phyloP scores from a whole-genome alignment of 148 eudicot species.

The Simmondsia chinensis region DNA sequence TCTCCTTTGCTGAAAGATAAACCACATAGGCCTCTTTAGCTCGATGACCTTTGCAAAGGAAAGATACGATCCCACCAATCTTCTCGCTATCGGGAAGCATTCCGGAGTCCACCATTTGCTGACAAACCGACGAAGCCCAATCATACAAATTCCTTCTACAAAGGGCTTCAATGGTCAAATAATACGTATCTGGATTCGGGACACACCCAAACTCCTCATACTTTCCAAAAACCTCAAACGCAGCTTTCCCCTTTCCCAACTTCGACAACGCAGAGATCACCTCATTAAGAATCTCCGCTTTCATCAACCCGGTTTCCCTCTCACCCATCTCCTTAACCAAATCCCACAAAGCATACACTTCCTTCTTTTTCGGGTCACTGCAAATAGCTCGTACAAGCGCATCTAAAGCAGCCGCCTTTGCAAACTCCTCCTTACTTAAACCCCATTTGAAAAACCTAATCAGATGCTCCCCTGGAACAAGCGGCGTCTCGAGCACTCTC shows the following conservation, averaged over 20 bases:
- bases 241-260: constrained; percentile 73
- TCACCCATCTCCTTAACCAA: constrained; percentile 53
- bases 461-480: constrained; percentile 43
- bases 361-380: constrained; percentile 20
- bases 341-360: constrained; percentile 69
- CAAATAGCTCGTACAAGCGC: constrained; percentile 37
- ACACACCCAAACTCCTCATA: constrained; percentile 64
- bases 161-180: constrained; percentile 53
- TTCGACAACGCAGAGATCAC: constrained; percentile 43
- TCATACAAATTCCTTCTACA: constrained; percentile 49
- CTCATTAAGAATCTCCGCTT: constrained; percentile 42
- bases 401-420: constrained; percentile 23
- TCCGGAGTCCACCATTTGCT: constrained; percentile 52
- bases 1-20: constrained; percentile 52
- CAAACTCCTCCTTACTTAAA: constrained; percentile 22
- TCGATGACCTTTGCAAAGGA: constrained; percentile 49
- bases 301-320: constrained; percentile 35
- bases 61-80: constrained; percentile 52
- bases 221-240: constrained; percentile 57
- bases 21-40: constrained; percentile 52
- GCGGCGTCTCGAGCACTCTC: constrained; percentile 47
- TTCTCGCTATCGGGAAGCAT: constrained; percentile 47
- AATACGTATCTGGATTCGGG: constrained; percentile 55
- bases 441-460: constrained; percentile 58
- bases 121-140: constrained; percentile 52